Conservation (phyloP, 2,329 filamentous ascomycete genomes). For the Boeremia exigua region DNA sequence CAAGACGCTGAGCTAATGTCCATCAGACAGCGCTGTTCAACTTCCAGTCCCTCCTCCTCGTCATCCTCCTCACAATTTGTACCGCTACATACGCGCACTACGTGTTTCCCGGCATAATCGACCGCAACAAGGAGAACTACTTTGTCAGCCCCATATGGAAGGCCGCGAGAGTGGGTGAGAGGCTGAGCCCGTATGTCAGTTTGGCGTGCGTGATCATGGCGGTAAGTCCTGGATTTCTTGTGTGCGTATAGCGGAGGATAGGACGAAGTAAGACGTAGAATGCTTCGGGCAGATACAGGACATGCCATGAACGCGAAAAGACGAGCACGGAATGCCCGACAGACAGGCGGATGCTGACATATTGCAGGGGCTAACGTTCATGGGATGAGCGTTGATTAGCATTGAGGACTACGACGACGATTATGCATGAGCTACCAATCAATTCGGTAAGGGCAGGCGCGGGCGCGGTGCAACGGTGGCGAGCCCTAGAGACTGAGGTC, state of each 20-base stretch:
- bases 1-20: constrained; percentile 12
- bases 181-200: constrained; percentile 93
- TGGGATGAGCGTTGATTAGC: constrained; percentile 22
- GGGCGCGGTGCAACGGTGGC: neutral
- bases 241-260: neutral
- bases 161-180: constrained; percentile 87
- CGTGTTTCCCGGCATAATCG: constrained; percentile 86
- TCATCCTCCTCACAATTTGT: constrained; percentile 93
- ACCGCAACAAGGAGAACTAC: constrained; percentile 85
- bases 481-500: neutral
- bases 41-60: constrained; percentile 94
- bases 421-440: constrained; percentile 1
- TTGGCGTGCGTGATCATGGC: constrained; percentile 94
- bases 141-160: constrained; percentile 94
- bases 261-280: neutral
- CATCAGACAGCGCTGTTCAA: constrained; percentile 93
- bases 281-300: neutral
- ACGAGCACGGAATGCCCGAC: neutral
- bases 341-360: constrained; percentile 6
- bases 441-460: constrained; percentile 10
- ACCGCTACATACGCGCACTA: constrained; percentile 93
- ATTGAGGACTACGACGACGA: neutral
- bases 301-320: neutral
- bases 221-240: constrained; percentile 56
- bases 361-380: constrained; percentile 37